Conservation (phyloP, 2,329 filamentous ascomycete genomes). For the Malbranchea zuffiana region DNA sequence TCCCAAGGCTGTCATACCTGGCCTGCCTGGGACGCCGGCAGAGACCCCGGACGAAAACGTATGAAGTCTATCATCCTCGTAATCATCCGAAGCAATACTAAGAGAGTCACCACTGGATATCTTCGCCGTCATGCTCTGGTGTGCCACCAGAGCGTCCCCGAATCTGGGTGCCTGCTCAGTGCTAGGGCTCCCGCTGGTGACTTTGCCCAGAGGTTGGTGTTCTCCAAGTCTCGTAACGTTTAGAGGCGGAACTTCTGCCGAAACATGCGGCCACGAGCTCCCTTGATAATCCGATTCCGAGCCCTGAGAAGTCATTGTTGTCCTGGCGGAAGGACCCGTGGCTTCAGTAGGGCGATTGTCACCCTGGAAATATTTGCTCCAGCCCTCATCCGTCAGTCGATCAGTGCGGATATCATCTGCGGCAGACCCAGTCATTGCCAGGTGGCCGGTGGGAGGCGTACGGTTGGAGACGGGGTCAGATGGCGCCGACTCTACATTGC, state of each 20-base stretch:
- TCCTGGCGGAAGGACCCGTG: slow-evolving; percentile 19
- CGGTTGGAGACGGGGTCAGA: slow-evolving; percentile 18
- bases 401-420: slow-evolving; percentile 16
- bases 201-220: slow-evolving; percentile 30
- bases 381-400: slow-evolving; percentile 38
- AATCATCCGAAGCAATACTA: slow-evolving; percentile 29
- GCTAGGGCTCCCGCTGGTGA: slow-evolving; percentile 34
- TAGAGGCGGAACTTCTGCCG: slow-evolving; percentile 24
- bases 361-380: slow-evolving; percentile 40
- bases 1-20: slow-evolving; percentile 13
- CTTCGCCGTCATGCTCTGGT: slow-evolving; percentile 32
- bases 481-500: slow-evolving; percentile 8
- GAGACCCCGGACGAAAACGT: slow-evolving; percentile 17
- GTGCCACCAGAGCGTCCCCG: slow-evolving; percentile 25
- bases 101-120: slow-evolving; percentile 36
- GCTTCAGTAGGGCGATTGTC: slow-evolving; percentile 22
- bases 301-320: slow-evolving; percentile 18
- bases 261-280: slow-evolving; percentile 32
- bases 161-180: slow-evolving; percentile 26
- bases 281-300: slow-evolving; percentile 29
- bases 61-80: slow-evolving; percentile 19
- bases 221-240: slow-evolving; percentile 30
- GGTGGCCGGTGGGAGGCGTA: slow-evolving; percentile 13
- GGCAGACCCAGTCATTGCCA: background rate
- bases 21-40: slow-evolving; percentile 22